These are phyloP conservation scores for Colletotrichum agaves DNA, from an alignment of 2,329 filamentous ascomycete species.

Conservation along the genomic window DNA sequence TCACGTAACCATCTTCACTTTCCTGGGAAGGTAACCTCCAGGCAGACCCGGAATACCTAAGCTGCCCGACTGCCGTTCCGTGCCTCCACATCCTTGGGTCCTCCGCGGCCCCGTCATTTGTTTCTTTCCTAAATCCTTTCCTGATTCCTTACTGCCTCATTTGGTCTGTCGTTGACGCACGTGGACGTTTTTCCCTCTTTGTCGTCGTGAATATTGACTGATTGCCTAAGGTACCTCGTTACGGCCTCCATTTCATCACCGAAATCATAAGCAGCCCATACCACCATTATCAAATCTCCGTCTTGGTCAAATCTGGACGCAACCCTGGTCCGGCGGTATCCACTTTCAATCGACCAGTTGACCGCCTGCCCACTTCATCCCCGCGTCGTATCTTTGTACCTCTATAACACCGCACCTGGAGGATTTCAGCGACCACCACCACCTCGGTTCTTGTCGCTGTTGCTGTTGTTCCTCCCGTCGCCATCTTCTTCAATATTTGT, in stretches of 20 bases:
- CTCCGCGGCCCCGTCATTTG: slow-evolving; percentile 8
- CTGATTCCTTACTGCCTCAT: neutral
- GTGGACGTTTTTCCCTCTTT: neutral
- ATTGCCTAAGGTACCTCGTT: neutral
- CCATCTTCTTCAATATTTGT: no score
- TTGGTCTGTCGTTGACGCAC: neutral
- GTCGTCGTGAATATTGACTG: neutral
- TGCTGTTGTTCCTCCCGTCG: no score
- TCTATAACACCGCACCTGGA: neutral
- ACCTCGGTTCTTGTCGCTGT: neutral
- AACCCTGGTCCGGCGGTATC: slow-evolving; percentile 14
- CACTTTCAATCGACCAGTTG: neutral
- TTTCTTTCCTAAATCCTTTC: neutral
- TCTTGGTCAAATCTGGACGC: neutral
- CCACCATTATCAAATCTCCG: slow-evolving; percentile 18
- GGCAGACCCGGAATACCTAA: neutral
- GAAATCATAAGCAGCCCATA: slow-evolving; percentile 5
- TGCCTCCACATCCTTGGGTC: neutral
- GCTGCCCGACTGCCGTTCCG: slow-evolving; percentile 21
- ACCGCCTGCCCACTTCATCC: slow-evolving; percentile 11
- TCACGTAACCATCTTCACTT: neutral
- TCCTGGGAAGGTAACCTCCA: neutral
- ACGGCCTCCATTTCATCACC: neutral
- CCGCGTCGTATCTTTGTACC: slow-evolving; percentile 7
- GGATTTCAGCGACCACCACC: no score